Evolutionary conservation across 768 basidiomycete species (phyloP).

Genomic region (Boletus sp.): DNA sequence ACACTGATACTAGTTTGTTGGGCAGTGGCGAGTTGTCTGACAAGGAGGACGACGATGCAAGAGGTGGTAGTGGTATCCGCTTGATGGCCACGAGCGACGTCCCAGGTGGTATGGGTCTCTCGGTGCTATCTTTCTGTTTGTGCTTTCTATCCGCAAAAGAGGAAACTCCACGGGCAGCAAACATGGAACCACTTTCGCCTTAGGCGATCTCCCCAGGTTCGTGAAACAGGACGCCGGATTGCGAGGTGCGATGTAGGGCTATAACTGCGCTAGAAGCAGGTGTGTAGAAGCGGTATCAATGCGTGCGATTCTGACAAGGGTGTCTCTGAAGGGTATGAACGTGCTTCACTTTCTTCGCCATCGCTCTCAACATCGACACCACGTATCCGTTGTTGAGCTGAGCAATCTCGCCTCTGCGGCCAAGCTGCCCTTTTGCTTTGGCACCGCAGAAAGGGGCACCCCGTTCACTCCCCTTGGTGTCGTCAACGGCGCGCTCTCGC

Average conservation of each 20-base stretch:
- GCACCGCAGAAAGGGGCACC: not conserved
- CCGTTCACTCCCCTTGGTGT: conserved; percentile 24
- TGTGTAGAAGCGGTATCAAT: not conserved
- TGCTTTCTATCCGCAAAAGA: conserved; percentile 11
- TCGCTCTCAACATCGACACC: conserved; percentile 22
- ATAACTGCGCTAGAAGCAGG: conserved; percentile 45
- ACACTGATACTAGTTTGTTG: conserved; percentile 62
- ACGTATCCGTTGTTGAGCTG: conserved; percentile 36
- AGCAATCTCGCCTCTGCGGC: conserved; percentile 28
- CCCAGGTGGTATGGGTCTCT: conserved; percentile 27
- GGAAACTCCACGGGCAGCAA: conserved; percentile 36
- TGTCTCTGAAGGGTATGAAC: not conserved
- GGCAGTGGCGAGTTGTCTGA: conserved; percentile 38
- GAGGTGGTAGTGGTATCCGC: conserved; percentile 55
- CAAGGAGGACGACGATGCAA: conserved; percentile 25
- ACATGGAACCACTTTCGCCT: conserved; percentile 78
- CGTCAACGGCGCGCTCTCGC: conserved; percentile 17
- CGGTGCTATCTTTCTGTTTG: conserved; percentile 1
- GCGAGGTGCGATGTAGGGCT: conserved; percentile 60
- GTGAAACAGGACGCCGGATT: conserved; percentile 65
- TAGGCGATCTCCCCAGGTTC: conserved; percentile 79
- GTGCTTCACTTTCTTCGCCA: conserved; percentile 1
- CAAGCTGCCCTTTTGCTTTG: conserved; percentile 15
- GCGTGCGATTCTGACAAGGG: not conserved
- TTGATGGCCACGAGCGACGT: conserved; percentile 72